Conservation (phyloP, 1,284 basidiomycete genomes). For the Boletus smithii region DNA sequence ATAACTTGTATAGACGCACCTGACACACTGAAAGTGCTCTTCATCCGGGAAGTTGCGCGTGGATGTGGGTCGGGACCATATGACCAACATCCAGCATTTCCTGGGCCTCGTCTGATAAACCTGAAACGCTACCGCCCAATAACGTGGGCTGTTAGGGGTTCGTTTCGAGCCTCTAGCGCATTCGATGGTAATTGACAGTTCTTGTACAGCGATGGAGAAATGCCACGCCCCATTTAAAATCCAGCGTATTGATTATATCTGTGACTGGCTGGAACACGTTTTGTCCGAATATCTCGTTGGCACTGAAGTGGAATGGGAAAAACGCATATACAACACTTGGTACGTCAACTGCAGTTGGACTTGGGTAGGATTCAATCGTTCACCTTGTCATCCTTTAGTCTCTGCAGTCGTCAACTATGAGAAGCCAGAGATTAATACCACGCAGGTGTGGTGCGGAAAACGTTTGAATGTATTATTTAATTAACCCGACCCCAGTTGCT, state of each 20-base stretch:
- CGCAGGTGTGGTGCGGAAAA: conserved; percentile 3
- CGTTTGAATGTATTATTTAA: no score
- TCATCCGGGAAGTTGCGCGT: conserved; percentile 33
- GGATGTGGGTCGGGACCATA: conserved; percentile 32
- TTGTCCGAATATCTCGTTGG: conserved; percentile 28
- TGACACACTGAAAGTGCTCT: conserved; percentile 29
- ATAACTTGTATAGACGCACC: background rate
- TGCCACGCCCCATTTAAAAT: conserved; percentile 35
- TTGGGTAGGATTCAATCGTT: background rate
- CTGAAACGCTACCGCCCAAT: conserved; percentile 35
- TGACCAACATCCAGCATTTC: conserved; percentile 27
- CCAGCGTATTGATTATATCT: conserved; percentile 32
- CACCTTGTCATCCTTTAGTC: background rate
- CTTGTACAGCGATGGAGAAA: conserved; percentile 30
- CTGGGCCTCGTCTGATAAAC: conserved; percentile 31
- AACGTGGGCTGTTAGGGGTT: conserved; percentile 36
- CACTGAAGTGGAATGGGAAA: conserved; percentile 34
- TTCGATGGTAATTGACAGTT: conserved; percentile 3
- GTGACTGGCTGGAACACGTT: conserved; percentile 32
- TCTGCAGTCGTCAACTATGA: conserved; percentile 13
- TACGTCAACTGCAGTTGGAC: conserved; percentile 10
- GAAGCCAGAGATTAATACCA: background rate
- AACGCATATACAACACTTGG: conserved; percentile 28
- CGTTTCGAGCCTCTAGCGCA: conserved; percentile 4
- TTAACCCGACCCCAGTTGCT: background rate